Base-by-base conservation (phyloP, 495 filamentous ascomycete genomes). In the Neurospora pannonica region DNA sequence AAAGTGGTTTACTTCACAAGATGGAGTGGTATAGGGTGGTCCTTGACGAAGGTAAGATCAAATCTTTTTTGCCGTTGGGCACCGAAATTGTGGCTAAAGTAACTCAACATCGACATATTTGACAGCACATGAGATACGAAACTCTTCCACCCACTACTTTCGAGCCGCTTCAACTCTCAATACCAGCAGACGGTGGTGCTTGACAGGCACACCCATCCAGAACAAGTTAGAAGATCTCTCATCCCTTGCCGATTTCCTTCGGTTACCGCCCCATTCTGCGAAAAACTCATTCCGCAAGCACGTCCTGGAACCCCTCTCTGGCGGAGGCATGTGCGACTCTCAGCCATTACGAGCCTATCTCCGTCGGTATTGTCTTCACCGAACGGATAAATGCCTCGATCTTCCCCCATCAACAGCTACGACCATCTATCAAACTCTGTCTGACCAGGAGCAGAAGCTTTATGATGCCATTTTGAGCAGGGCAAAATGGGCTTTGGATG, bases 121-220 rank as follows among this genome's bases (percentile, higher is more conserved):
- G 38, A 24, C 48, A 78, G 77, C 74, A 24, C 77, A 78, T 62
- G 72, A 72, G 46, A 78, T 78, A 54, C 74, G 74, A 39, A 73
- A 73, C 38, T 71, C 73, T 3, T 69, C 54, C 11, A 46, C 71
- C 4, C 72, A 73, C 2, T 69, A 15, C 8, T 74, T 81, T 69
- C 78, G 70, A 78, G 72, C 24, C 9, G 77, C 69, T 1, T 39
- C 38, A 5, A 39, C 38, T 39, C 78, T 87, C 17, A 70, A 78
- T 21, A 76, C 85, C 1, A 74, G 76, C 10, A 73, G 74, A 8
- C 80, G 84, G 8, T 87, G 86, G 85, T 87, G 85, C 72, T 71
- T 87, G 13, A 86, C 83, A 0, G 86, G 85, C 5, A 88, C 86
- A 5, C 85, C 85, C 2, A 84, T 84, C 73, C 86, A 88, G 67